Base-by-base conservation (phyloP, 176 grass and related monocot genomes). In the Bothriochloa decipiens region DNA sequence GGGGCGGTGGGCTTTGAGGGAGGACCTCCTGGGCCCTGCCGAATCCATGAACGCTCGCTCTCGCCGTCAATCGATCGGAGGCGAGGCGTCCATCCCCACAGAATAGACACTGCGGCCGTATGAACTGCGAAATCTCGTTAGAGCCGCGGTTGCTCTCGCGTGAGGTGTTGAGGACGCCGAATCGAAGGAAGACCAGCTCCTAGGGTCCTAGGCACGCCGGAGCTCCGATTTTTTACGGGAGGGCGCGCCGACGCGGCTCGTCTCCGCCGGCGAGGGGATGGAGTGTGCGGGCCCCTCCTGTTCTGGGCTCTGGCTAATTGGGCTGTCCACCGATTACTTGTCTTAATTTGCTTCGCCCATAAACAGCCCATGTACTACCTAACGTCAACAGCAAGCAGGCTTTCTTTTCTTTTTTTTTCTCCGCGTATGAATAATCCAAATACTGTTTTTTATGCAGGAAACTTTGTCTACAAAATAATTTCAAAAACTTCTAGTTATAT, bases 1-100 rank as follows among this genome's bases (percentile, higher is more conserved):
- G 66, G 89, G 84, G 29, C 86, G 89, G 28, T 47, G 78, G 37
- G 82, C 74, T 87, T 97, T 97, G 78, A 93, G 70, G 69, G 89
- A 58, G 5, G 83, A 39, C 83, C 94, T 89, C 13, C 70, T 60
- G 69, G 85, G 39, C 25, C 87, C 87, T 84, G 72, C 60, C 45
- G 80, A 60, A 75, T 97, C 89, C 94, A 97, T 97, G 14, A 10
- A 55, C 50, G 49, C 14, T 27, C 14, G 43, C 33, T 46, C 33
- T n/a, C 32, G 13, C 43, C 43, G 53, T 47, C 13, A 14, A 33
- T 39, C 28, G 20, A 49, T 1, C 33, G 5, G 63, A 78, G 23
- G 23, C 37, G 68, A 52, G 14, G 22, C 18, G 39, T 35, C 16
- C 37, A n/a, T n/a, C 4, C 37, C 16, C 28, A 7, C 46, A 40